Conservation (phyloP, 2,329 filamentous ascomycete species). For the Helotiales sp. region DNA sequence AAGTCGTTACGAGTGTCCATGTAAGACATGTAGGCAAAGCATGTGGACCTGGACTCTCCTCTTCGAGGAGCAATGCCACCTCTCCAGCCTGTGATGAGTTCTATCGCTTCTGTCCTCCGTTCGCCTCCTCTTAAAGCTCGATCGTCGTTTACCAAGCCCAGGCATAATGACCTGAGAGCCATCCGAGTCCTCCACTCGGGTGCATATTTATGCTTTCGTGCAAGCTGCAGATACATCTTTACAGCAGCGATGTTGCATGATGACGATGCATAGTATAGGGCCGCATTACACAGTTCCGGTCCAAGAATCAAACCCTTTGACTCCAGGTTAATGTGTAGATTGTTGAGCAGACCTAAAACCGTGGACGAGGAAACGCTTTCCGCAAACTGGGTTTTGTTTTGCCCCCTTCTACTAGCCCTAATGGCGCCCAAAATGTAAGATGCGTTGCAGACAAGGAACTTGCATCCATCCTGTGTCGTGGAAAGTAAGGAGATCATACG, state of each 20-base stretch:
- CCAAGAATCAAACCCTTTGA: constrained; percentile 25
- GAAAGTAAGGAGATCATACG: constrained; percentile 28
- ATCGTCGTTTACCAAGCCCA: background rate
- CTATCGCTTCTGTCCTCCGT: constrained; percentile 3
- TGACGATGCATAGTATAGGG: constrained; percentile 30
- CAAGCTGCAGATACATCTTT: constrained; percentile 28
- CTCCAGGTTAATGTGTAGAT: constrained; percentile 24
- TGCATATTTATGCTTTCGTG: constrained; percentile 4
- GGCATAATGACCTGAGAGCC: background rate
- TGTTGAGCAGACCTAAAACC: constrained; percentile 27
- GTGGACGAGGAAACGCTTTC: background rate
- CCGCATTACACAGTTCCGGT: constrained; percentile 20
- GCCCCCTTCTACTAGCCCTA: constrained; percentile 11
- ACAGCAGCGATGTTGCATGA: constrained; percentile 20
- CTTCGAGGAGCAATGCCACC: background rate
- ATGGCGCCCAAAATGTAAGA: constrained; percentile 11
- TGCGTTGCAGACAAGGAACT: constrained; percentile 18
- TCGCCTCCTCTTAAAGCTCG: background rate
- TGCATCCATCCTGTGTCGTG: constrained; percentile 26
- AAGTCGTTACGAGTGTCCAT: background rate
- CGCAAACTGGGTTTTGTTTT: background rate
- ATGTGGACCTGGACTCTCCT: background rate
- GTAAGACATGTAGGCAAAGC: constrained; percentile 10
- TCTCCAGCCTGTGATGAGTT: constrained; percentile 31
- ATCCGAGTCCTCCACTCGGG: background rate